A percentile compares a stretch with the other conserved stretches of the same genome.
Conservation (phyloP, 768 basidiomycete genomes). For the Psilocybe subaeruginosa region DNA sequence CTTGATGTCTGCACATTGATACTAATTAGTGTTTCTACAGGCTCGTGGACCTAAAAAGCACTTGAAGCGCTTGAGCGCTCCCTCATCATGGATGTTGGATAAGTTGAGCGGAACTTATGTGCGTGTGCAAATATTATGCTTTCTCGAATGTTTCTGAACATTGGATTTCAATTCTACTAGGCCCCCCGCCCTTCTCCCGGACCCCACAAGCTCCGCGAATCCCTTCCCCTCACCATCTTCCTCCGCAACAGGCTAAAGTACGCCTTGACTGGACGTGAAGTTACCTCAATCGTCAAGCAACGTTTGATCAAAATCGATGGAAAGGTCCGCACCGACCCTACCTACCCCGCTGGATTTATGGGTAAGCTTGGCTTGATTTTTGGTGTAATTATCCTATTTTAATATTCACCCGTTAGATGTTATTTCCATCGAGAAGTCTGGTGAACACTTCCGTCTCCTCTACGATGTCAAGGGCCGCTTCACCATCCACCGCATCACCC, state of each 20-base stretch:
- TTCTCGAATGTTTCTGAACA: slow-evolving; percentile 15
- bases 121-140: slow-evolving; percentile 33
- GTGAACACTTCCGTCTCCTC: slow-evolving; percentile 98
- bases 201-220: slow-evolving; percentile 99
- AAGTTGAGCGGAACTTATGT: slow-evolving; percentile 96
- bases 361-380: slow-evolving; percentile 52
- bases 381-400: background rate
- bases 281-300: slow-evolving; percentile 92
- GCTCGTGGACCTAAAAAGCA: slow-evolving; percentile 99
- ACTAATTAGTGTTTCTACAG: slow-evolving; percentile 46
- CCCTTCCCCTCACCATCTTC: slow-evolving; percentile 95
- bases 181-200: slow-evolving; percentile 97
- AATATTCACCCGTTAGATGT: slow-evolving; percentile 63
- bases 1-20: slow-evolving; percentile 13
- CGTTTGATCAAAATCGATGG: slow-evolving; percentile 97
- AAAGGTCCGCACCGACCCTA: slow-evolving; percentile 98
- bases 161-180: slow-evolving; percentile 38
- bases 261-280: slow-evolving; percentile 95
- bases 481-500: slow-evolving; percentile 98
- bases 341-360: slow-evolving; percentile 97
- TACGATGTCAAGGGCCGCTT: slow-evolving; percentile 99
- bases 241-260: slow-evolving; percentile 99
- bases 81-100: slow-evolving; percentile 99
- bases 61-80: slow-evolving; percentile 95
- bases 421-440: slow-evolving; percentile 95